A percentile compares a stretch with the other conserved stretches of the same genome.
phyloP scores from a whole-genome alignment of 495 filamentous ascomycete species.

The Pseudevernia furfuracea region DNA sequence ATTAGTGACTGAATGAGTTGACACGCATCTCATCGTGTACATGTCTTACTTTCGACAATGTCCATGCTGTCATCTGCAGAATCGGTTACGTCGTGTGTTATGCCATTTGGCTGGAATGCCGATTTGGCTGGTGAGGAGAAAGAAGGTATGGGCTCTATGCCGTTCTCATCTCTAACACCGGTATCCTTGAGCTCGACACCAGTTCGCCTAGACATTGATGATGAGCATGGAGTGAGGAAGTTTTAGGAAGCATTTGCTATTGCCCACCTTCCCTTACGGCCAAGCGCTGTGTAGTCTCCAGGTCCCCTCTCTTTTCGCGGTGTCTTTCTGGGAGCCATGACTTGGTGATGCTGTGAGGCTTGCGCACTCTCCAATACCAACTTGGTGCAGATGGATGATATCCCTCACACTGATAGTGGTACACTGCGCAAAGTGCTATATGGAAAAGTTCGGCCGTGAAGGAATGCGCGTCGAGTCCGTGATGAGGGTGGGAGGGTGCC shows the following conservation, averaged over 20 bases:
- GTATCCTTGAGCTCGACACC: slow-evolving; percentile 73
- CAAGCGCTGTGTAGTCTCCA: slow-evolving; percentile 20
- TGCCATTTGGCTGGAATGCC: slow-evolving; percentile 36
- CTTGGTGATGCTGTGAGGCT: not conserved
- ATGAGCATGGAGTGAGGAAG: not conserved
- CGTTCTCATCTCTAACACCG: slow-evolving; percentile 80
- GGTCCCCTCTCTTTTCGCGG: slow-evolving; percentile 17
- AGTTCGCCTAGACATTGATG: slow-evolving; percentile 52
- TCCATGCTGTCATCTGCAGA: slow-evolving; percentile 39
- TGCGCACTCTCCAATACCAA: not conserved
- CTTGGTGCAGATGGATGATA: not conserved
- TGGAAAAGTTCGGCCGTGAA: not conserved
- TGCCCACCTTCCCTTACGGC: slow-evolving; percentile 18
- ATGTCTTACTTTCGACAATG: slow-evolving; percentile 35
- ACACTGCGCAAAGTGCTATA: slow-evolving; percentile 4
- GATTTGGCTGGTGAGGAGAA: slow-evolving; percentile 82
- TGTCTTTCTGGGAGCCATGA: slow-evolving; percentile 20
- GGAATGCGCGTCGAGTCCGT: slow-evolving; percentile 7
- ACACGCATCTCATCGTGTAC: slow-evolving; percentile 1
- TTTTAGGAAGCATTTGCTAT: not conserved
- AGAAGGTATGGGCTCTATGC: slow-evolving; percentile 79
- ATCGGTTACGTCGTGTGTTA: slow-evolving; percentile 31
- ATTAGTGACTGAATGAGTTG: not conserved
- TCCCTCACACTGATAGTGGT: not conserved
- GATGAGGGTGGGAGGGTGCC: slow-evolving; percentile 1